Conservation (phyloP, 2,329 filamentous ascomycete genomes). For the Chaetoscypha palmicola region DNA sequence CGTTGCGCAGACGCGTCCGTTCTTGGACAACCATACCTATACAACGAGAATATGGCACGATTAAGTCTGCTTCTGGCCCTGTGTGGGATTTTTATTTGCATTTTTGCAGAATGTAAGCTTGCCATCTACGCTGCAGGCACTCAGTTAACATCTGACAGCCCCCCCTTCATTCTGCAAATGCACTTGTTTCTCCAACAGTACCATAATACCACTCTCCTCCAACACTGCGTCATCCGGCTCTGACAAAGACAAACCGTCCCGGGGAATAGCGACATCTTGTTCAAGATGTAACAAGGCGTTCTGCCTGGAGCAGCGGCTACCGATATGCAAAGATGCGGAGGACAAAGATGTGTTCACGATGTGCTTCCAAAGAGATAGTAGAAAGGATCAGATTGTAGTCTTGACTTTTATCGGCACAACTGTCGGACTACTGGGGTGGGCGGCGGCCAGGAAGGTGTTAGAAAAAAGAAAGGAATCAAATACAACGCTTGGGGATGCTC, state of each 20-base stretch:
- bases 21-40: too few species aligned
- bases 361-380: conserved; percentile 61
- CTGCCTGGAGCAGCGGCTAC: conserved; percentile 51
- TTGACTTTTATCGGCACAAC: conserved; percentile 57
- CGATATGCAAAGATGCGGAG: conserved; percentile 55
- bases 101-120: conserved; percentile 25
- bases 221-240: conserved; percentile 16
- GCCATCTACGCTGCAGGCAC: not conserved
- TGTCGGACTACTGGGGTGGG: conserved; percentile 52
- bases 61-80: too few species aligned
- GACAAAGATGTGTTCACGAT: conserved; percentile 55
- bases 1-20: too few species aligned
- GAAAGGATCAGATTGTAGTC: conserved; percentile 60
- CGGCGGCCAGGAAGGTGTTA: conserved; percentile 43
- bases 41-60: too few species aligned
- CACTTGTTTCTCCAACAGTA: conserved; percentile 63
- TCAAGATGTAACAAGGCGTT: conserved; percentile 58
- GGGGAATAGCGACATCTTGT: conserved; percentile 42
- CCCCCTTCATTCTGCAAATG: conserved; percentile 63
- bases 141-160: conserved; percentile 36
- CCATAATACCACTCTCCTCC: conserved; percentile 51
- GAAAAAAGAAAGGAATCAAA: conserved; percentile 34
- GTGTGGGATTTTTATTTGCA: conserved; percentile 22
- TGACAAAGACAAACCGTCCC: conserved; percentile 18
- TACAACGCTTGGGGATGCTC: conserved; percentile 14